Percentiles rank a stretch among this genome's conserved stretches.
These are phyloP conservation scores for Coemansia sp. DNA, from an alignment of 192 early-diverging fungal species.

Conservation along the genomic window DNA sequence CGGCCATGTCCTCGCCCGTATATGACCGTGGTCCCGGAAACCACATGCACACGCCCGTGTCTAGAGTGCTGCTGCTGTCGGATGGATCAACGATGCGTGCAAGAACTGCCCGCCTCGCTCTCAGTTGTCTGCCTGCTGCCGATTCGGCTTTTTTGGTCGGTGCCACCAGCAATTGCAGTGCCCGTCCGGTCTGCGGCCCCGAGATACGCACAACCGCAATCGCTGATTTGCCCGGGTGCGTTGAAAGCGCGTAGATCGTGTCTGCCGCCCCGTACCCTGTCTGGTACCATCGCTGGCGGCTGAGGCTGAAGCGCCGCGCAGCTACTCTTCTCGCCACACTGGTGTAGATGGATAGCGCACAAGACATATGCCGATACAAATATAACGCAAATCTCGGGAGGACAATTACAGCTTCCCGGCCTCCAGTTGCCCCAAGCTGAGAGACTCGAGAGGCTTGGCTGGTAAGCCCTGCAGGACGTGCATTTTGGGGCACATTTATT, in stretches of 20 bases:
- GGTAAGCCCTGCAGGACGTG: too few species aligned
- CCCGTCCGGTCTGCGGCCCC: constrained; percentile 52
- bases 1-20: constrained; percentile 72
- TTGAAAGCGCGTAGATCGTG: constrained; percentile 73
- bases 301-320: neutral
- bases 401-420: too few species aligned
- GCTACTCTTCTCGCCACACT: too few species aligned
- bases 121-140: neutral
- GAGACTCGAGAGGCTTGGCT: too few species aligned
- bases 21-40: constrained; percentile 57
- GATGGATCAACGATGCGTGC: constrained; percentile 27
- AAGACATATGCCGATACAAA: too few species aligned
- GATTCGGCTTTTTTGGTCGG: neutral
- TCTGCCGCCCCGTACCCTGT: too few species aligned
- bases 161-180: constrained; percentile 10
- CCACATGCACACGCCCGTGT: constrained; percentile 51
- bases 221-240: constrained; percentile 69
- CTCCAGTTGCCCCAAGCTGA: too few species aligned
- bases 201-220: constrained; percentile 74
- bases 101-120: constrained; percentile 5
- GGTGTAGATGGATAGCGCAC: too few species aligned
- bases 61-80: constrained; percentile 47
- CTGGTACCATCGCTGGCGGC: neutral
- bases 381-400: too few species aligned
- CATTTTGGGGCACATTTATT: too few species aligned